Evolutionary conservation across 2,329 filamentous ascomycete genomes (phyloP), one percentile per base, ranked within the genome.

Genomic region (Aspergillus awamori): DNA sequence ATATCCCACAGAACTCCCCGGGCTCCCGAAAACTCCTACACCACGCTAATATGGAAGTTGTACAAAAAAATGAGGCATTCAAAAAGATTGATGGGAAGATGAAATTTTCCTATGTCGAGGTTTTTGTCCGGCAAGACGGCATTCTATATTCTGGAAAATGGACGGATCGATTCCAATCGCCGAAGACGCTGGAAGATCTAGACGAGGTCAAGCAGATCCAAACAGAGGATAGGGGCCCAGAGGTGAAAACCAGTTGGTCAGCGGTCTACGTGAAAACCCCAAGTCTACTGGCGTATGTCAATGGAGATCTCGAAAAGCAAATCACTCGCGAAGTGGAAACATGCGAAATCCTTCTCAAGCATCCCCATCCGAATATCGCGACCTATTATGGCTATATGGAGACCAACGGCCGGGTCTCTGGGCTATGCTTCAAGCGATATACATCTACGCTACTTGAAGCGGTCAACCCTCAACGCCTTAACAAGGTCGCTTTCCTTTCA

Each of bases 341-440:
- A 22, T 73, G 63, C 36, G 68, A 74, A 53, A 41, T 69, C 20
- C 65, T 72, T 43, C 62, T 65, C 39, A 61, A 63, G 41, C 58
- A 71, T 45, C 67, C 69, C 3, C 69, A 73, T 57, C 68, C 66
- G n/a, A 73, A 72, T 47, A 66, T 74, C 30, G 69, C 66, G 6
- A 53, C 43, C 3, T 74, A 73, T 43, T 66, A 66, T 39, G 65
- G 69, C 17, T 71, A 57, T 11, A 20, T 54, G 3, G 53, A 65
- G 11, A 57, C 22, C 24, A n/a, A 49, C 13, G 61, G 66, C 45
- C 60, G 66, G 59, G 62, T 75, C 22, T 65, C 67, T 41, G 63
- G 66, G 2, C 56, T 72, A 48, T 74, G 68, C 38, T 75, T 72
- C 53, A 66, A 61, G 24, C 61, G 58, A 58, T 74, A 72, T 63